A percentile compares a stretch with the other conserved stretches of the same genome.
These are phyloP conservation scores for Penicillium alfredii DNA, from an alignment of 495 filamentous ascomycete species.

Conservation along the genomic window DNA sequence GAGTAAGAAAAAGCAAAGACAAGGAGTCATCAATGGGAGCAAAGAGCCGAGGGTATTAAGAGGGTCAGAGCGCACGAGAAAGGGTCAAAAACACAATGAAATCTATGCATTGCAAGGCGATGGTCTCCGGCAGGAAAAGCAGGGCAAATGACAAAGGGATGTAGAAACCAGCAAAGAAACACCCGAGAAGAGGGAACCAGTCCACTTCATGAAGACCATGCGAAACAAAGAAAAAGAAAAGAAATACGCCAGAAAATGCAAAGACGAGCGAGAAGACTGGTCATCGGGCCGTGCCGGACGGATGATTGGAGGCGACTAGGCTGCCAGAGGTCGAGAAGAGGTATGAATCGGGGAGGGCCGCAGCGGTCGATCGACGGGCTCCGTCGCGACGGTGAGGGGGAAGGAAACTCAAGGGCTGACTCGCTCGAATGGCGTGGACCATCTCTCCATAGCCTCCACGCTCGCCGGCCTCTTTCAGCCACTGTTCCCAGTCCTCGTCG, in stretches of 20 bases:
- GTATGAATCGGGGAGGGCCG: conserved; percentile 17
- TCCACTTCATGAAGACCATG: conserved; percentile 12
- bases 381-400: conserved; percentile 17
- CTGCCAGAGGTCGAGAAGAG: conserved; percentile 10
- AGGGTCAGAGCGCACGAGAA: conserved; percentile 1
- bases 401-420: conserved; percentile 30
- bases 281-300: conserved; percentile 17
- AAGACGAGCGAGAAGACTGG: too few relatives aligned
- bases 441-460: conserved; percentile 42
- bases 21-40: too few relatives aligned
- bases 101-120: conserved; percentile 11
- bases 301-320: conserved; percentile 6
- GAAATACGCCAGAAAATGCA: conserved; percentile 22
- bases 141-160: conserved; percentile 3
- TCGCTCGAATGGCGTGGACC: conserved; percentile 36
- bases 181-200: conserved; percentile 16
- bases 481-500: conserved; percentile 80
- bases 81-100: conserved; percentile 2
- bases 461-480: conserved; percentile 75
- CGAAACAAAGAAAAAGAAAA: conserved; percentile 2
- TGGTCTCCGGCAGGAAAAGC: background rate
- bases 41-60: conserved; percentile 18
- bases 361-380: conserved; percentile 12
- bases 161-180: too few relatives aligned
- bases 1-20: too few relatives aligned